Conservation (phyloP, 73 alveolate genomes). For the Effrenium voratum region DNA sequence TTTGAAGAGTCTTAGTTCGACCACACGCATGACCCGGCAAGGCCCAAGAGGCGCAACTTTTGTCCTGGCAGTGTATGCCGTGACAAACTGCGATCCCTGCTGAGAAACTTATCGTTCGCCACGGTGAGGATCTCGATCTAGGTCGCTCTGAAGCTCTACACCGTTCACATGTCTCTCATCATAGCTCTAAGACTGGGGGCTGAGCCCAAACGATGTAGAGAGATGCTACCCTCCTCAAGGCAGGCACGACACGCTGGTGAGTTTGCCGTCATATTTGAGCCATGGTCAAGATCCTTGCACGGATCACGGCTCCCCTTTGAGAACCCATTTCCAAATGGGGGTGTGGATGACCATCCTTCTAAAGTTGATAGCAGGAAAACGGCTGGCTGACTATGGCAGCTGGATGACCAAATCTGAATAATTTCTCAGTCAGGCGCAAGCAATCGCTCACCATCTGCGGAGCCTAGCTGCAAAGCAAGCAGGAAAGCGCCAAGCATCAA, state of each 20-base stretch:
- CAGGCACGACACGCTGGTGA: not conserved
- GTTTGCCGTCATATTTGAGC: too few species aligned
- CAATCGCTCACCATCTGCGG: constrained; percentile 76
- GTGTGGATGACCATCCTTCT: too few species aligned
- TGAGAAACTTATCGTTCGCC: constrained; percentile 88
- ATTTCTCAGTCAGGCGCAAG: not conserved
- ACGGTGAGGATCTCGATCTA: constrained; percentile 79
- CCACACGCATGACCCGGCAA: too few species aligned
- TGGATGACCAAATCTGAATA: not conserved
- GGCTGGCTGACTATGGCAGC: too few species aligned
- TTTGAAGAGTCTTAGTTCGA: too few species aligned
- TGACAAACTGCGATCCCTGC: constrained; percentile 38
- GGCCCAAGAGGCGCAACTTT: too few species aligned
- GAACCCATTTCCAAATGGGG: too few species aligned
- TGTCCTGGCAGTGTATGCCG: too few species aligned
- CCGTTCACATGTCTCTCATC: not conserved
- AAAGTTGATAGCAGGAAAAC: too few species aligned
- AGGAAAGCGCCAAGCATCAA: not conserved
- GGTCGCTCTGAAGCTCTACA: not conserved
- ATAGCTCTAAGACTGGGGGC: not conserved
- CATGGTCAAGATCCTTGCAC: too few species aligned
- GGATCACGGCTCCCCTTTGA: too few species aligned
- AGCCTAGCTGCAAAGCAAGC: not conserved
- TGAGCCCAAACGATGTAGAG: constrained; percentile 68
- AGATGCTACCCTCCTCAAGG: constrained; percentile 39